Percentiles rank a stretch among this genome's conserved stretches.
phyloP scores from a whole-genome alignment of 139 green algal genomes.

The Trebouxia sp. region DNA sequence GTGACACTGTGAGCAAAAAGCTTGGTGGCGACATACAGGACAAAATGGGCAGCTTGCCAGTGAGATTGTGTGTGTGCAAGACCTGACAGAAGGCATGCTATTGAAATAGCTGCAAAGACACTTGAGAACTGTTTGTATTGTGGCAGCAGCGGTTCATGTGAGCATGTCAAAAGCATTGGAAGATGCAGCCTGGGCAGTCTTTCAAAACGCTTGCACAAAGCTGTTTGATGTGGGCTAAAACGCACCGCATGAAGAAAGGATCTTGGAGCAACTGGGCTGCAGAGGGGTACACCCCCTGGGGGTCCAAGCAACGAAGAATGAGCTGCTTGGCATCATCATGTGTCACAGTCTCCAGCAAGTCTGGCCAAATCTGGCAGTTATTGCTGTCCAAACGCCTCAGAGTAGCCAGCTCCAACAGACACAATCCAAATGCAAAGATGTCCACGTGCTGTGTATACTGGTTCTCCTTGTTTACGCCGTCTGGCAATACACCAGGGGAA shows the following conservation, averaged over 20 bases:
- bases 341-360: constrained; percentile 63
- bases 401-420: constrained; percentile 96
- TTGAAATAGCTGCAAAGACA: no score
- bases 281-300: constrained; percentile 58
- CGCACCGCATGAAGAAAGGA: constrained; percentile 63
- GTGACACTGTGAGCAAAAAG: no score
- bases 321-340: constrained; percentile 76
- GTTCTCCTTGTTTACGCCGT: constrained; percentile 40
- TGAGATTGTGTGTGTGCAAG: no score
- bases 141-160: no score
- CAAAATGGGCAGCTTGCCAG: no score
- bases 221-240: no score
- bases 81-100: no score
- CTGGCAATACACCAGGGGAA: constrained; percentile 51
- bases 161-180: no score
- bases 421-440: constrained; percentile 97
- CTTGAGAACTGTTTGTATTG: no score
- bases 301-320: constrained; percentile 79
- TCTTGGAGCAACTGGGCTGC: constrained; percentile 85
- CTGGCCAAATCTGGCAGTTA: constrained; percentile 45
- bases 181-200: no score
- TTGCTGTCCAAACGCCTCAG: constrained; percentile 69
- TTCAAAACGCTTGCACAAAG: no score
- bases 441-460: constrained; percentile 74
- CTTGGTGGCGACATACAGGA: no score